Base-by-base conservation (phyloP, 2,329 filamentous ascomycete species). In the Sordariomycetes sp. region DNA sequence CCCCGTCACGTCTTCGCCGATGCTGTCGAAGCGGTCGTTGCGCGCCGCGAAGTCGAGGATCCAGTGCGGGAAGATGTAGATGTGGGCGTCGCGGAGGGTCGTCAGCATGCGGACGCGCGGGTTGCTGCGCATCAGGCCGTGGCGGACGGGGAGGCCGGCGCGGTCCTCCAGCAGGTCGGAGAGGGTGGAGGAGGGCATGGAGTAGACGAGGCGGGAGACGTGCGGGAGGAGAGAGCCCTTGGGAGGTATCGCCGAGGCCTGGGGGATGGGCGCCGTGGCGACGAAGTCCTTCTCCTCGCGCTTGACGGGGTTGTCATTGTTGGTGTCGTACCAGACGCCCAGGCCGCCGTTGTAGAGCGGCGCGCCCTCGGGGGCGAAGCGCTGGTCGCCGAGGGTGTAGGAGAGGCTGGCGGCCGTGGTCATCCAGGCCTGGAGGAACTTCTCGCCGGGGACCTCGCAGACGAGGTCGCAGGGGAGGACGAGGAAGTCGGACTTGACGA, bases 51-150 rank as follows among this genome's bases (percentile, higher is more conserved):
- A 87, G 57, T 95, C 86, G 65, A 96, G 81, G 10, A 95, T 80
- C 92, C 94, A 97, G 62, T 83, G 84, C 0, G 94, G 94, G 62
- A 99, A 89, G 61, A 99, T 83, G 70, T 99, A 99, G 59, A 97
- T 86, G 67, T 97, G 92, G 0, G 92, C 89, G 68, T 97, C 92
- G 50, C 94, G 82, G 68, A 95, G 86, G 3, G 85, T 89, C 15
- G 85, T 92, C 59, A 91, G 77, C 78, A 96, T 86, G 63, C 86
- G 86, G 50, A 95, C 76, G 36, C 83, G 82, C 10, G 89, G 84
- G 65, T 95, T 85, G 62, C 82, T 82, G 59, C 83, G 80, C 13
- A 96, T 74, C 34, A 96, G 76, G 3, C 84, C 83, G 65, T 92
- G 86, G 2, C 92, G 84, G 51, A 95, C 72, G 1, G 88, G 84